Conservation (phyloP, 352 stramenopile genomes). For the Globisporangium cederbergense region DNA sequence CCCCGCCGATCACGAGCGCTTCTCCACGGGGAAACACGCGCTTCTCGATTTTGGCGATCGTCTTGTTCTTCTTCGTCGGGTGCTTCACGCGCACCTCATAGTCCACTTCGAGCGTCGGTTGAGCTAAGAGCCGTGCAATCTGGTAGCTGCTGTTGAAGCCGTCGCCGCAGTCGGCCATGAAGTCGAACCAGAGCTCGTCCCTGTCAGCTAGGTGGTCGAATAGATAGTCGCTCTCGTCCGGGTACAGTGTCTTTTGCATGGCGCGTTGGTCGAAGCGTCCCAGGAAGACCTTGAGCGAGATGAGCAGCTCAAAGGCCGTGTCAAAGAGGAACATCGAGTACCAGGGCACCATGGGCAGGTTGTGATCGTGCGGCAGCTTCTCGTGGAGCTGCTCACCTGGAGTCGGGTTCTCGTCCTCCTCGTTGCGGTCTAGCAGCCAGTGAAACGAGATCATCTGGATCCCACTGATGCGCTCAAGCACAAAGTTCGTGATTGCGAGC, state of each 20-base stretch:
- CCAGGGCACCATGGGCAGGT: conserved; percentile 92
- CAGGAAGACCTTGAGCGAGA: conserved; percentile 93
- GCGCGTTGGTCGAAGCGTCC: conserved; percentile 87
- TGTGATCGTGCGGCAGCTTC: conserved; percentile 63
- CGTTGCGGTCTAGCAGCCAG: conserved; percentile 47
- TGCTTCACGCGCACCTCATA: conserved; percentile 33
- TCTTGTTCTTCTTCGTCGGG: conserved; percentile 22
- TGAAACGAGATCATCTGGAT: conserved; percentile 80
- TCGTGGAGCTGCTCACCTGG: conserved; percentile 46
- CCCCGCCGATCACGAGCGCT: conserved; percentile 87
- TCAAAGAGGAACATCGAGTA: conserved; percentile 93
- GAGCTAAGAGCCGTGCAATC: conserved; percentile 87
- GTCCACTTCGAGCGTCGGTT: conserved; percentile 82
- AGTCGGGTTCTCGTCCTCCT: conserved; percentile 49
- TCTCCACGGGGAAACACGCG: conserved; percentile 81
- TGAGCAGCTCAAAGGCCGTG: conserved; percentile 89
- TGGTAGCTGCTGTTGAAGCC: conserved; percentile 94
- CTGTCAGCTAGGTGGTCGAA: conserved; percentile 80
- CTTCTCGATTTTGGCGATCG: conserved; percentile 31
- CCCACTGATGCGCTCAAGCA: conserved; percentile 75
- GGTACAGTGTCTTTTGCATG: conserved; percentile 86
- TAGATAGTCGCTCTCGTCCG: conserved; percentile 65
- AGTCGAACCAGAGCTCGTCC: conserved; percentile 92
- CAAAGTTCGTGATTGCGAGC: conserved; percentile 82
- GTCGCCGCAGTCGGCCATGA: conserved; percentile 92